Evolutionary conservation across 345 rosid species (phyloP).

Genomic region (Psidium friedrichsthalianum): DNA sequence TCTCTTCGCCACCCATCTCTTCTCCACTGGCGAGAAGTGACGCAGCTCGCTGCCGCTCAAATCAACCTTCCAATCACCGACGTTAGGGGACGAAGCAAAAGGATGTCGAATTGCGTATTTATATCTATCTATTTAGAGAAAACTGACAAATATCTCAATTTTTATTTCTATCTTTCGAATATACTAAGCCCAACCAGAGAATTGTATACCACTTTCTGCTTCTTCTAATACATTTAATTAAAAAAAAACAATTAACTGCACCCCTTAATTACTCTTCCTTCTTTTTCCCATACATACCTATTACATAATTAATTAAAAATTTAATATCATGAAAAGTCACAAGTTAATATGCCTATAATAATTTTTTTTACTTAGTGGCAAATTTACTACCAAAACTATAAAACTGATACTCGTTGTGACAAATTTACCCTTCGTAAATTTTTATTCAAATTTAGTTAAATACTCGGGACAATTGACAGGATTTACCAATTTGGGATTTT

Average conservation of each 20-base stretch:
- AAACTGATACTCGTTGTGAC: too few species aligned
- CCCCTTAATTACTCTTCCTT: not conserved
- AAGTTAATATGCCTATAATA: too few species aligned
- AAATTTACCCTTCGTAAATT: too few species aligned
- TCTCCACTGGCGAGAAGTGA: not conserved
- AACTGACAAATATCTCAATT: not conserved
- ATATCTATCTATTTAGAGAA: not conserved
- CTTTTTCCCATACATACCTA: not conserved
- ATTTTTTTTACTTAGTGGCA: too few species aligned
- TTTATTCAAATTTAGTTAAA: too few species aligned
- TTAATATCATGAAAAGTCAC: too few species aligned
- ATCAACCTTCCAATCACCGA: not conserved
- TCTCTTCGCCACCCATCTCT: constrained; percentile 72
- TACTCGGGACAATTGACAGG: too few species aligned
- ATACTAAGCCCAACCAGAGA: not conserved
- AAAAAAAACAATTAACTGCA: not conserved
- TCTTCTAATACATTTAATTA: not conserved
- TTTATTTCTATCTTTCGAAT: not conserved
- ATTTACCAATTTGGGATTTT: too few species aligned
- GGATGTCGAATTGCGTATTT: not conserved
- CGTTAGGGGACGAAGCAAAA: not conserved
- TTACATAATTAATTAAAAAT: not conserved
- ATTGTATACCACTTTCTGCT: not conserved
- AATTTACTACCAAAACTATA: too few species aligned
- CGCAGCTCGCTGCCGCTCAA: not conserved